Evolutionary conservation across 495 filamentous ascomycete genomes (phyloP).

Genomic region (Choiromyces venosus): DNA sequence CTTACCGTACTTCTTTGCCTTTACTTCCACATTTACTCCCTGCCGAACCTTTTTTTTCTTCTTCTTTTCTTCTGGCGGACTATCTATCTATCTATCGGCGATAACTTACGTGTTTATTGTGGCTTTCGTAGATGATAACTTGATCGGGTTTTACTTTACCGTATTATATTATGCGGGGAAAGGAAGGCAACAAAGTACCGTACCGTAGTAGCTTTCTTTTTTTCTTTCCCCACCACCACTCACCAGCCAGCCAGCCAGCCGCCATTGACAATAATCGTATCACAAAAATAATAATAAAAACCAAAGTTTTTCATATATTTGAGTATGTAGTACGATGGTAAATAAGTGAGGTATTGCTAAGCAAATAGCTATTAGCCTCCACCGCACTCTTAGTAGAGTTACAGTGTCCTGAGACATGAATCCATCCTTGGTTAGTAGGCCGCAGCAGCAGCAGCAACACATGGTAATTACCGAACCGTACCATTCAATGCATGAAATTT

Average conservation of each 20-base stretch:
- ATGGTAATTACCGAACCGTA: not conserved
- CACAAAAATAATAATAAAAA: not conserved
- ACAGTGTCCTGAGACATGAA: not conserved
- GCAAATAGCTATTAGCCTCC: no score
- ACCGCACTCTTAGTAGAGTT: no score
- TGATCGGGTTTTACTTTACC: not conserved
- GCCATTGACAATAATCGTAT: not conserved
- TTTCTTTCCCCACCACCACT: not conserved
- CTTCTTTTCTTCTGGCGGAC: not conserved
- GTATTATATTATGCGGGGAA: not conserved
- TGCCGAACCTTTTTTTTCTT: not conserved
- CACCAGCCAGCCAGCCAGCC: not conserved
- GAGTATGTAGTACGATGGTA: not conserved
- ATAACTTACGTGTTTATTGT: not conserved
- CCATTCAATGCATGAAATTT: not conserved
- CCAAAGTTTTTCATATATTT: not conserved
- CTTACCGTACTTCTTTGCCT: not conserved
- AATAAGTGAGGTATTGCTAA: not conserved
- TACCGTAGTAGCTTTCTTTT: not conserved
- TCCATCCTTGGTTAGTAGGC: not conserved
- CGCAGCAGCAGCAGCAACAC: no score
- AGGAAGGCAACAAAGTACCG: not conserved
- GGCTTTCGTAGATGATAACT: not conserved
- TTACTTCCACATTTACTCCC: not conserved
- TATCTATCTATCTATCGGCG: no score